Base-by-base conservation (phyloP, 441 rosid genomes). In the Croton setiger region DNA sequence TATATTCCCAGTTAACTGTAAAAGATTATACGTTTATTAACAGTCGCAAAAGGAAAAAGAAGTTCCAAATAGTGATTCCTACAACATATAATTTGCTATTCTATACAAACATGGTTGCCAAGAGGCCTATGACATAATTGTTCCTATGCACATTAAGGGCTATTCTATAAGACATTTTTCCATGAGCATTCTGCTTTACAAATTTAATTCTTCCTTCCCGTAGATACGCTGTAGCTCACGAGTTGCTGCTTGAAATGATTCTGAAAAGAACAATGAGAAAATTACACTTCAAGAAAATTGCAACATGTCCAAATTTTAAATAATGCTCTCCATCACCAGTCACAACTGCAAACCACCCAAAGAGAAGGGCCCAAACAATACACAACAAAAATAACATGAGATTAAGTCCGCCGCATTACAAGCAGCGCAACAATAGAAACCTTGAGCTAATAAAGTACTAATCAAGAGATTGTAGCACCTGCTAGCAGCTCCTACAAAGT, bases 221-320 rank as follows among this genome's bases (percentile, higher is more conserved):
- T 90, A 86, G 67, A 90, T 87, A 27, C 88, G 88, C 78, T 84
- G 90, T 68, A 90, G 93, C 76, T 90, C 93, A 23, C 87, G 83
- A 48, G 90, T 83, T 64, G 96, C 96, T 15, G 96, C 96, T 71
- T 79, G 80, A 71, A 77, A 90, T 8, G 96, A 90, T 66, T 82
- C 93, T 90, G 86, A 35, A 10, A 68, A 74, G 39, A 39, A 10
- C 52, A 58, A 62, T 27, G 43, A 47, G 31, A 60, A 21, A 39
- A n/a, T 1, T 4, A 66, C 12, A 14, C 1, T 66, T 41, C n/a
- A n/a, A 66, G 15, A 9, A 23, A 55, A 41, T 35, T 27, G 18
- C 7, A 54, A 66, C 39, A 39, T 1, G 21, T 8, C 1, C 17
- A 53, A 15, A 2, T n/a, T 54, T 12, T 37, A 14, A 2, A 0